Conservation (phyloP, 371 early-diverging fungal species). For the Mortierella sp. region DNA sequence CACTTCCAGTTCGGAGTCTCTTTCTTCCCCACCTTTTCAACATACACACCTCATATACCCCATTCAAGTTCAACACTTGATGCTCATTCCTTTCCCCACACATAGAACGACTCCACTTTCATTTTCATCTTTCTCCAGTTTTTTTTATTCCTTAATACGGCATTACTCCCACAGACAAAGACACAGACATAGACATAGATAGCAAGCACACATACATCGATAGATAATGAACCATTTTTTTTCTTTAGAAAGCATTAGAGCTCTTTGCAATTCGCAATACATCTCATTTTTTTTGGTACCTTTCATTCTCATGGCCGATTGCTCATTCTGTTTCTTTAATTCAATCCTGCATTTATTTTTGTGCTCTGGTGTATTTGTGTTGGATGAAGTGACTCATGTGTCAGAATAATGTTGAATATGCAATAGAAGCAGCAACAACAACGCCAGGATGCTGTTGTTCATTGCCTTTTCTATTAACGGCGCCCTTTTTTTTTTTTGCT, state of each 20-base stretch:
- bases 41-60: conserved; percentile 1
- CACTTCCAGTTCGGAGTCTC: background rate
- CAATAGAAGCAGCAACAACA: too few species aligned
- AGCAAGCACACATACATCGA: background rate
- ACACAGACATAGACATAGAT: background rate
- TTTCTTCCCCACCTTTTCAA: background rate
- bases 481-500: too few species aligned
- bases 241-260: conserved; percentile 1
- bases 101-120: background rate
- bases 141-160: background rate
- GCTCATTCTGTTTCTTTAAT: background rate
- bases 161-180: background rate
- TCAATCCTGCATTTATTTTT: background rate
- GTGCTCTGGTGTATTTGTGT: background rate
- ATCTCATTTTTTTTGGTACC: background rate
- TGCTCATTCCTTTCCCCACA: conserved; percentile 1
- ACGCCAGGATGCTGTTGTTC: too few species aligned
- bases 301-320: background rate
- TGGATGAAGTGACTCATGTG: conserved; percentile 3
- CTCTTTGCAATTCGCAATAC: conserved; percentile 5
- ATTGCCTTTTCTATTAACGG: too few species aligned
- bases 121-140: conserved; percentile 2
- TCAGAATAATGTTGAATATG: background rate
- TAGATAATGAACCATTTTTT: background rate
- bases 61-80: background rate